Conservation (phyloP, 2,329 filamentous ascomycete genomes). For the Bimuria novae-zelandiae region DNA sequence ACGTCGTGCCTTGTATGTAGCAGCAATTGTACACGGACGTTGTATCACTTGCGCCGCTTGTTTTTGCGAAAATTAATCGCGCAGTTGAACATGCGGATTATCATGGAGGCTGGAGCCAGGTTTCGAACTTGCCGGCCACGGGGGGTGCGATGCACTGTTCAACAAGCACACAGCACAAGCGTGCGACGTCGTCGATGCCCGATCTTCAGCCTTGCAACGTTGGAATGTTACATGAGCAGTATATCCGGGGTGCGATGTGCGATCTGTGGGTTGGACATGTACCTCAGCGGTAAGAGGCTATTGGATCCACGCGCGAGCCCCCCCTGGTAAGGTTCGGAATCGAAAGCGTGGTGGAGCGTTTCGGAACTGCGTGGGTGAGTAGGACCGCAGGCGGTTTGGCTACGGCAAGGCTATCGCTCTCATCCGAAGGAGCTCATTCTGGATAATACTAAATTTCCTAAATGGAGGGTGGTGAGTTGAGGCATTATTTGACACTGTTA, state of each 20-base stretch:
- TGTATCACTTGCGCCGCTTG: neutral
- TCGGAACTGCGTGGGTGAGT: neutral
- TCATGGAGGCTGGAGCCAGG: too few species aligned
- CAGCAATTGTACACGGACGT: conserved; percentile 23
- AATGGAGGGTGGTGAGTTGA: too few species aligned
- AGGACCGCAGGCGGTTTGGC: neutral
- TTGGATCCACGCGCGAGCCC: neutral
- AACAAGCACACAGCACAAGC: neutral
- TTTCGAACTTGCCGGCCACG: too few species aligned
- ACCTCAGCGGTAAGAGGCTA: too few species aligned
- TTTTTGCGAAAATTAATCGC: neutral
- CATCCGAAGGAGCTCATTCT: too few species aligned
- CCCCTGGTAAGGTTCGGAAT: neutral
- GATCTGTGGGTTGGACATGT: neutral
- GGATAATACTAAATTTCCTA: too few species aligned
- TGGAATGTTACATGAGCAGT: too few species aligned
- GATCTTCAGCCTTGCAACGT: too few species aligned
- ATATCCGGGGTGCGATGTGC: neutral
- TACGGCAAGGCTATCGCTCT: too few species aligned
- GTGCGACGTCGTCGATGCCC: too few species aligned
- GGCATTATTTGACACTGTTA: too few species aligned
- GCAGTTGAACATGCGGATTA: neutral
- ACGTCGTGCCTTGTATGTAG: conserved; percentile 21
- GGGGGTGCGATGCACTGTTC: neutral
- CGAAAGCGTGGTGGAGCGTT: neutral